Evolutionary conservation across 805 yeast genomes (phyloP).

Genomic region (Hanseniaspora pseudoguilliermondii): DNA sequence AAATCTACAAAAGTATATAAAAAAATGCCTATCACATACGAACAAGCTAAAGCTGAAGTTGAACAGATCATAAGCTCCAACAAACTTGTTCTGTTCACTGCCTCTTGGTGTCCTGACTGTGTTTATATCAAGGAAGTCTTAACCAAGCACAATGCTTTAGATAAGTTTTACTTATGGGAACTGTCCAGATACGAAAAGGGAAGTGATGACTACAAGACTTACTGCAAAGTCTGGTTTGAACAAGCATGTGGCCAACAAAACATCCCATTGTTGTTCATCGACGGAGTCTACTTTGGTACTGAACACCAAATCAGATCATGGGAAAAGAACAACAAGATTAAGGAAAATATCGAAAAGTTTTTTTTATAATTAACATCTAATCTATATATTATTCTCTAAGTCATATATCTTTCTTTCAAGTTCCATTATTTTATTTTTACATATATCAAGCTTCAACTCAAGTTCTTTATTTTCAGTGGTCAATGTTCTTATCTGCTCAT

Average conservation of each 20-base stretch:
- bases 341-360: slow-evolving; percentile 17
- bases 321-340: slow-evolving; percentile 20
- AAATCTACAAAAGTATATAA: background rate
- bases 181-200: slow-evolving; percentile 20
- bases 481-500: background rate
- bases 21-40: background rate
- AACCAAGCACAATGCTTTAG: slow-evolving; percentile 37
- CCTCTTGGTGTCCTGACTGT: slow-evolving; percentile 72
- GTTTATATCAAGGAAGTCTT: slow-evolving; percentile 46
- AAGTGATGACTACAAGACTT: slow-evolving; percentile 19
- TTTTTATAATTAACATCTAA: background rate
- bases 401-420: slow-evolving; percentile 5
- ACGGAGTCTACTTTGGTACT: slow-evolving; percentile 26
- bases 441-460: slow-evolving; percentile 8
- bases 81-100: slow-evolving; percentile 46
- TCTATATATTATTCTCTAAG: background rate
- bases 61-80: slow-evolving; percentile 18
- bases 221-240: slow-evolving; percentile 24
- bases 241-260: slow-evolving; percentile 23
- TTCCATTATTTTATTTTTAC: slow-evolving; percentile 11
- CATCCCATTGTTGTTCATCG: slow-evolving; percentile 24
- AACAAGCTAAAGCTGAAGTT: background rate
- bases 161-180: slow-evolving; percentile 43
- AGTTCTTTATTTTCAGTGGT: slow-evolving; percentile 10
- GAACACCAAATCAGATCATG: slow-evolving; percentile 23